A percentile compares a stretch with the other conserved stretches of the same genome.
phyloP scores from a whole-genome alignment of 1,284 basidiomycete genomes.

The Inonotus hispidus region DNA sequence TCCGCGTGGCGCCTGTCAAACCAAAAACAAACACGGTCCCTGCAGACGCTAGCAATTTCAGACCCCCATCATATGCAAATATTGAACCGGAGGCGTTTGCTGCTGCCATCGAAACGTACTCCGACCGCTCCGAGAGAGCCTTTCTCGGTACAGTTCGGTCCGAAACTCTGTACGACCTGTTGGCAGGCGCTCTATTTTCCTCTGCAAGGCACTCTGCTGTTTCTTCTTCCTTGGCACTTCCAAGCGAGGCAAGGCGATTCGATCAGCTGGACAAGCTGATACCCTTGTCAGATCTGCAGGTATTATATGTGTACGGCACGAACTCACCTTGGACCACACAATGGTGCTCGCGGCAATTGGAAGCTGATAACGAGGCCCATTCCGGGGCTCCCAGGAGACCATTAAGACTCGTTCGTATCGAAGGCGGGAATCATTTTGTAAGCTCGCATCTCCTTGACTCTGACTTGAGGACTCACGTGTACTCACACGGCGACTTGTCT shows the following conservation, averaged over 20 bases:
- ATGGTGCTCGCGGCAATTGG: conserved; percentile 21
- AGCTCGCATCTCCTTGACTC: not conserved
- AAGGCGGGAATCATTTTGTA: conserved; percentile 25
- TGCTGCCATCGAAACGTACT: not conserved
- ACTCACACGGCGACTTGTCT: not conserved
- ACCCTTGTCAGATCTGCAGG: conserved; percentile 1
- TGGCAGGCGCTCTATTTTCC: not conserved
- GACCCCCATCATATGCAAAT: conserved; percentile 1
- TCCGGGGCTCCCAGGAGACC: conserved; percentile 10
- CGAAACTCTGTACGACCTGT: not conserved
- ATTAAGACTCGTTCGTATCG: conserved; percentile 21
- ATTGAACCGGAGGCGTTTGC: conserved; percentile 8
- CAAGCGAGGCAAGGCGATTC: not conserved
- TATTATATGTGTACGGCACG: conserved; percentile 1
- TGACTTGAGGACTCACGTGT: not conserved
- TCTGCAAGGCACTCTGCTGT: not conserved
- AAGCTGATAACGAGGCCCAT: conserved; percentile 15
- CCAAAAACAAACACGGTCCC: not conserved
- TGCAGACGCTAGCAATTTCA: conserved; percentile 1
- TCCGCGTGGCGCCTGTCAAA: not conserved
- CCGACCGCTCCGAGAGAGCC: conserved; percentile 5
- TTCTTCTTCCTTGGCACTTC: not conserved
- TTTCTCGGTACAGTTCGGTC: not conserved
- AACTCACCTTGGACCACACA: conserved; percentile 18
- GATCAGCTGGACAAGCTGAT: not conserved